A percentile compares a stretch with the other conserved stretches of the same genome.
Conservation (phyloP, 257 asterid genomes). For the Misopates orontium region DNA sequence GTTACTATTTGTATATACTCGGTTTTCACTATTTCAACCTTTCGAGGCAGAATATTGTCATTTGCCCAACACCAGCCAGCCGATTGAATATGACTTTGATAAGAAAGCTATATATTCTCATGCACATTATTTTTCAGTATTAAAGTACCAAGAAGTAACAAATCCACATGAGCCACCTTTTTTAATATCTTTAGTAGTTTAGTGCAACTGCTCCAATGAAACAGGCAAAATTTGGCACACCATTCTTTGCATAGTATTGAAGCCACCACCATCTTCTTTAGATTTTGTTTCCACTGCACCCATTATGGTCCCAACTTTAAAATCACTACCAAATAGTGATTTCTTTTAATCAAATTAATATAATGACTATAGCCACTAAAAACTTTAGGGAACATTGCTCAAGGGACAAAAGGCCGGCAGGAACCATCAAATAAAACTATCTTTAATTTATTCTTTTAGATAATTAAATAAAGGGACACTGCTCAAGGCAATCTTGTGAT, state of each 20-base stretch:
- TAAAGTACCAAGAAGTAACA: conserved; percentile 1
- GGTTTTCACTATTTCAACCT: too few relatives aligned
- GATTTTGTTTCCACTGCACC: not conserved
- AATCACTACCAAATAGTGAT: too few relatives aligned
- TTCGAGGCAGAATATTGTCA: too few relatives aligned
- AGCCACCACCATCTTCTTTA: not conserved
- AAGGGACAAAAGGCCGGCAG: not conserved
- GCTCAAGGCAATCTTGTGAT: conserved; percentile 17
- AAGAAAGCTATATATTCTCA: conserved; percentile 4
- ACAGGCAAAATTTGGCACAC: not conserved
- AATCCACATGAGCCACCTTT: not conserved
- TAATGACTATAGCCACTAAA: not conserved
- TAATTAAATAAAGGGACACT: conserved; percentile 13
- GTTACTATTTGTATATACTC: too few relatives aligned
- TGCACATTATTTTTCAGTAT: not conserved
- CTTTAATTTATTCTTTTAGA: not conserved
- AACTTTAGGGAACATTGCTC: conserved; percentile 13
- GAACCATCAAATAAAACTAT: not conserved
- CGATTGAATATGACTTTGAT: not conserved
- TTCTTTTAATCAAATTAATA: not conserved
- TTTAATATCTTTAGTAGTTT: too few relatives aligned
- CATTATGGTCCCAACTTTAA: too few relatives aligned
- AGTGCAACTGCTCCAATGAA: not conserved
- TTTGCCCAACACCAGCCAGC: too few relatives aligned
- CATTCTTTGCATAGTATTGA: conserved; percentile 12